Base-by-base conservation (phyloP, 2,329 filamentous ascomycete species). In the Juglanconis sp. region DNA sequence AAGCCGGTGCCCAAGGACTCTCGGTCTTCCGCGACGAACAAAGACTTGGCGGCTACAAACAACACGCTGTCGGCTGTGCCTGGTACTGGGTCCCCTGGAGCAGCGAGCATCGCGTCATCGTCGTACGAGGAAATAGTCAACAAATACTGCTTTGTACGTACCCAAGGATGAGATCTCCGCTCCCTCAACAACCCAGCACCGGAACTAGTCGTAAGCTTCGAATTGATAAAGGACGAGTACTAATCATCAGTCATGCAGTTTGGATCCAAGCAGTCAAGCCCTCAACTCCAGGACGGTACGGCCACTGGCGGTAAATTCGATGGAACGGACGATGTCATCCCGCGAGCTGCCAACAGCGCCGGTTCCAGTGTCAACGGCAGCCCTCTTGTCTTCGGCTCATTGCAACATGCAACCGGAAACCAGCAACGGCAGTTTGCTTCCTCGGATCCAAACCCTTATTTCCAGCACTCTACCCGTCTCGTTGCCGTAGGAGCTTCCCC, bases 121-220 rank as follows among this genome's bases (percentile, higher is more conserved):
- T 93, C 94, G 62, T 98, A 99, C 74, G 91, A 96, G 77, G 95
- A 99, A 77, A 85, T 99, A 66, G 90, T 99, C 75, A 93, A 96
- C 81, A 97, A 96, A 81, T 99, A 96, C 83, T 99, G 95, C 84
- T 99, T 98, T 86, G 94, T 97, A 94, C 87, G 94, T 96, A 83
- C 83, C 72, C 76, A 75, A 66, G 72, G 73, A 66, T 64, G 65
- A 65, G 42, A 58, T 57, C 59, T 52, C 54, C 51, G 48, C 61
- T 56, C 68, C 69, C 69, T 65, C 68, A 65, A 56, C 58, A 62
- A 63, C 61, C 59, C 61, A 63, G 65, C 63, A 63, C 57, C 63
- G 61, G 62, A 65, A 58, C 65, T 64, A 67, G 65, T 47, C 61
- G 48, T 40, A 51, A 24, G 38, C 31, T 36, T n/a, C 55, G 36